Base-by-base conservation (phyloP, 352 stramenopile species). In the Saprolegnia parasitica region DNA sequence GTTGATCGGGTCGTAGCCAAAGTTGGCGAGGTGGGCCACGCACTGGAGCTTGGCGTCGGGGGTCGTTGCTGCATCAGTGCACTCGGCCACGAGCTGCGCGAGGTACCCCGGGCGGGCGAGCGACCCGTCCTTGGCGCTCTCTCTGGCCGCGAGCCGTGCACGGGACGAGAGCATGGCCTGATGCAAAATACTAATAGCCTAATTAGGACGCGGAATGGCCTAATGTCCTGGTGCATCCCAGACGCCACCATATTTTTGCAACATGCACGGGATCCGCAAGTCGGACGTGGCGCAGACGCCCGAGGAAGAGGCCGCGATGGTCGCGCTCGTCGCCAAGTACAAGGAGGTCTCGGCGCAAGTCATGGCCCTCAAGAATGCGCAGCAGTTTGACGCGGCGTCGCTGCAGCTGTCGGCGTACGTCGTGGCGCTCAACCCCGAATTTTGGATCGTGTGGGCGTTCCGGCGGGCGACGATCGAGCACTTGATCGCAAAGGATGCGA, bases 361-460 rank as follows among this genome's bases (percentile, higher is more conserved):
- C 55, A 77, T 91, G 56, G 70, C 74, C n/a, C 72, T 91, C 50
- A 86, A 88, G 71, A 46, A 47, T 10, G 77, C 90, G 72, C 55
- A 76, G 70, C 45, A 80, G 42, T 76, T 74, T 52, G 84, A 90
- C 60, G 70, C 74, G 16, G 71, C 80, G 39, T 75, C 87, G 26
- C 75, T 98, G 54, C 76, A 83, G 39, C 75, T 99, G 39, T 96
- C 90, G 21, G 90, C 89, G 77, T 96, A 98, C 74, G 67, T 99
- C 56, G 75, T 99, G 61, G 82, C 91, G 64, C 79, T 98, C 5
- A 99, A 99, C 78, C 95, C 96, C 10, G 97, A 99, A 80, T 98
- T 98, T 73, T 93, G 96, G 71, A 86, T 98, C 75, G 78, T 99
- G 60, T 99, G 97, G 97, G 98, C 97, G 78, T 97, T 96, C 74